Base-by-base conservation (phyloP, 2,329 filamentous ascomycete genomes). In the Fusarium secorum region DNA sequence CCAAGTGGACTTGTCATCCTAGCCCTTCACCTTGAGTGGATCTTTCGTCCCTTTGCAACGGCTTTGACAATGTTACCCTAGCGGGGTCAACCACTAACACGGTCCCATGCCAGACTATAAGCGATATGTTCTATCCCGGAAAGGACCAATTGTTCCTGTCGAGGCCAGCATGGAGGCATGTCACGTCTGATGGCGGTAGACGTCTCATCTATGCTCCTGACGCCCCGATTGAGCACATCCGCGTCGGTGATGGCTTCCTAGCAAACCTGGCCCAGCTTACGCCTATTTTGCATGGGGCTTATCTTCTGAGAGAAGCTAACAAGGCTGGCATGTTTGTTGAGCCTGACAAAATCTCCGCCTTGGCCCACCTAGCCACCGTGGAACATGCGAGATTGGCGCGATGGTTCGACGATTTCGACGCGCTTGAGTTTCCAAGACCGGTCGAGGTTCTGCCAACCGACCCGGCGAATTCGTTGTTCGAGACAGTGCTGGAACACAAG, bases 121-220 rank as follows among this genome's bases (percentile, higher is more conserved):
- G 79, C 57, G 77, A 79, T 51, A 71, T 83, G 52, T 82, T 83
- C 68, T 79, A 78, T 22, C 77, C 76, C n/a, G 64, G 67, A 22
- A 74, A 76, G 39, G 67, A 78, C 20, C 76, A 78, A 44, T 82
- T 81, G 62, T 83, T 83, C 65, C 75, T 83, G 9, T 75, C 77
- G 32, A 74, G 76, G 28, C 76, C 75, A 14, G 79, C 78, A 58
- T 83, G 81, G 81, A 79, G 78, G 58, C 68, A 72, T 24, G 71
- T 81, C n/a, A 76, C 81, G 62, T 62, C 64, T 26, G 75, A 76
- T 41, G 45, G 67, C 8, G 73, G 71, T 13, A 70, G 74, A 17
- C 74, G 74, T 22, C 72, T 79, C 26, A 71, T 78, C 20, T 74
- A 79, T 54, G 54, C 71, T 20, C 60, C 73, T 11, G 68, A 72